Percentiles rank a stretch among this genome's conserved stretches.
Conservation (phyloP, 192 early-diverging fungal genomes). For the Endogone sp. region DNA sequence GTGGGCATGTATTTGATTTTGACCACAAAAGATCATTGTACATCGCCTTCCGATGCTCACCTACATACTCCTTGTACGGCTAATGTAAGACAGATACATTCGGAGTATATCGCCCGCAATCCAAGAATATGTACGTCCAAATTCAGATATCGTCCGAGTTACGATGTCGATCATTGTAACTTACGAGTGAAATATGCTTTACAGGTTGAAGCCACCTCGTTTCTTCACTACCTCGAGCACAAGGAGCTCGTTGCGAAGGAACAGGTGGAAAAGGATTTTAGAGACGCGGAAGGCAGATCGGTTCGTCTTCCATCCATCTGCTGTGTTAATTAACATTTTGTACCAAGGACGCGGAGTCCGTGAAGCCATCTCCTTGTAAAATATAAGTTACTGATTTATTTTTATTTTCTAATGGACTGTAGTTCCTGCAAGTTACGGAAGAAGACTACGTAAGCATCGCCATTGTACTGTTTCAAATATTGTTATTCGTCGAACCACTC, state of each 20-base stretch:
- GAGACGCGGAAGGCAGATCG: slow-evolving; percentile 9
- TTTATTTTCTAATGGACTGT: not conserved
- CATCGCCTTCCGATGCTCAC: no score
- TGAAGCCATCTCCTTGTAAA: no score
- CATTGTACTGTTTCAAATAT: no score
- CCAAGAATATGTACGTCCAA: slow-evolving; percentile 31
- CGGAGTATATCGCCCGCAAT: slow-evolving; percentile 28
- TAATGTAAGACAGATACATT: slow-evolving; percentile 24
- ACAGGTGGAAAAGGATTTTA: slow-evolving; percentile 20
- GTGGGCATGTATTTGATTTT: no score
- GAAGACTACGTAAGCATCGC: slow-evolving; percentile 51
- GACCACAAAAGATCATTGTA: no score
- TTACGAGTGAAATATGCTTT: no score
- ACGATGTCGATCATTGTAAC: no score
- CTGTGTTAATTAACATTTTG: not conserved
- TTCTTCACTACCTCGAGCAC: slow-evolving; percentile 30
- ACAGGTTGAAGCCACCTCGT: slow-evolving; percentile 38
- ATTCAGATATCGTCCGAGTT: not conserved
- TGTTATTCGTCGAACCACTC: no score
- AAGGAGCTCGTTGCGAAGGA: slow-evolving; percentile 15
- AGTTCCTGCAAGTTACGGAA: slow-evolving; percentile 36
- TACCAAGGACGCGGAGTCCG: no score
- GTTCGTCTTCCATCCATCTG: slow-evolving; percentile 3
- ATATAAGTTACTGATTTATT: no score
- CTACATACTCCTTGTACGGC: no score